Conservation (phyloP, 78 protist genomes). For the Isochrysis galbana region DNA sequence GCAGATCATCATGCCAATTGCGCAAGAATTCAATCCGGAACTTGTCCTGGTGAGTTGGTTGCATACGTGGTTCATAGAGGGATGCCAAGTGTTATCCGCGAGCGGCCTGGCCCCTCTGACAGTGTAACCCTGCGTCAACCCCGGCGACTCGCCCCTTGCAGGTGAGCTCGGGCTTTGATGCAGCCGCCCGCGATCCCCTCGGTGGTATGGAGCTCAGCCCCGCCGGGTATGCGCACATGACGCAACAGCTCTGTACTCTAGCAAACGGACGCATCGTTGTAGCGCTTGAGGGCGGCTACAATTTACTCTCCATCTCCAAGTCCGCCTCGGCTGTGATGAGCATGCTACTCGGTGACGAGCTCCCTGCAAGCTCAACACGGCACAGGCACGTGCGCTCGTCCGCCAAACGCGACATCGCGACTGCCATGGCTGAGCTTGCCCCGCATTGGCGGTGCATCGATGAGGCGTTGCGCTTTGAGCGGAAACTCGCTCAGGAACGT, state of each 20-base stretch:
- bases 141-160: no score
- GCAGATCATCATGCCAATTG: constrained; percentile 58
- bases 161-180: constrained; percentile 65
- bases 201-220: constrained; percentile 38
- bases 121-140: no score
- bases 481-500: no score
- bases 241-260: neutral
- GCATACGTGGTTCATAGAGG: no score
- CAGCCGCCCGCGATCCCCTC: neutral
- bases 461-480: no score
- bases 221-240: constrained; percentile 38
- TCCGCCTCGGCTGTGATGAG: neutral
- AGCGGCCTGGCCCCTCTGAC: no score
- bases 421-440: no score
- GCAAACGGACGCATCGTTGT: constrained; percentile 42
- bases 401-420: no score
- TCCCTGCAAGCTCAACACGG: no score
- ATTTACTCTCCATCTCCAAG: neutral
- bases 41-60: constrained; percentile 61
- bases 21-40: constrained; percentile 54
- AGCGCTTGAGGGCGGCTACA: constrained; percentile 69
- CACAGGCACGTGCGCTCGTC: no score
- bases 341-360: neutral
- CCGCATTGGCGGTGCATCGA: no score
- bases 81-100: no score